Conservation (phyloP, 2,329 filamentous ascomycete genomes). For the Zymoseptoria brevis region DNA sequence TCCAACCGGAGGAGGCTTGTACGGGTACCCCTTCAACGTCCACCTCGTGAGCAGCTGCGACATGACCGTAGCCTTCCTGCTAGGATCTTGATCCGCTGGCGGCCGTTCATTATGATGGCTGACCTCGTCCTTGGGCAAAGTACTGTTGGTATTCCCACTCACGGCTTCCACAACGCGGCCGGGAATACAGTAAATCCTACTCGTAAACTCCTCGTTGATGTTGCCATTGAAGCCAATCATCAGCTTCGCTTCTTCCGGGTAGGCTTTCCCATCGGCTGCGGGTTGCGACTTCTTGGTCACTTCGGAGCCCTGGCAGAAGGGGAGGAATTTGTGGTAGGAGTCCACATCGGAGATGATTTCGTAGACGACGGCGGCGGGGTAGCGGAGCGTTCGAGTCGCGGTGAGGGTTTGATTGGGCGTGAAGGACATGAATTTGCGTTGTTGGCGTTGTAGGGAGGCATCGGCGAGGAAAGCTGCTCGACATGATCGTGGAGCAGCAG, state of each 20-base stretch:
- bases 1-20: slow-evolving; percentile 38
- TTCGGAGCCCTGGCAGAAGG: slow-evolving; percentile 70
- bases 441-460: slow-evolving; percentile 16
- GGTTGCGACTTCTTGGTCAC: slow-evolving; percentile 67
- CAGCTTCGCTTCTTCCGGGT: slow-evolving; percentile 69
- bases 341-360: slow-evolving; percentile 80
- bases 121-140: slow-evolving; percentile 35
- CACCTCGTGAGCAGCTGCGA: slow-evolving; percentile 62
- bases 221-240: slow-evolving; percentile 77
- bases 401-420: slow-evolving; percentile 61
- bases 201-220: slow-evolving; percentile 76
- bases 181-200: slow-evolving; percentile 68
- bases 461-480: slow-evolving; percentile 12
- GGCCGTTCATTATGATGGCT: slow-evolving; percentile 35
- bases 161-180: slow-evolving; percentile 68
- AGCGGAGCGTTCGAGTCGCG: slow-evolving; percentile 69
- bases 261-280: slow-evolving; percentile 40
- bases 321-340: slow-evolving; percentile 79
- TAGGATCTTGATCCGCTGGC: slow-evolving; percentile 32
- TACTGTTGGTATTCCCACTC: slow-evolving; percentile 49
- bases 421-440: slow-evolving; percentile 40
- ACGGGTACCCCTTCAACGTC: slow-evolving; percentile 48
- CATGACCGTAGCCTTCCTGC: slow-evolving; percentile 43
- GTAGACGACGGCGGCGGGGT: slow-evolving; percentile 65
- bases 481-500: slow-evolving; percentile 5